phyloP scores from a whole-genome alignment of 2,329 filamentous ascomycete genomes.

The Nemania sp. region DNA sequence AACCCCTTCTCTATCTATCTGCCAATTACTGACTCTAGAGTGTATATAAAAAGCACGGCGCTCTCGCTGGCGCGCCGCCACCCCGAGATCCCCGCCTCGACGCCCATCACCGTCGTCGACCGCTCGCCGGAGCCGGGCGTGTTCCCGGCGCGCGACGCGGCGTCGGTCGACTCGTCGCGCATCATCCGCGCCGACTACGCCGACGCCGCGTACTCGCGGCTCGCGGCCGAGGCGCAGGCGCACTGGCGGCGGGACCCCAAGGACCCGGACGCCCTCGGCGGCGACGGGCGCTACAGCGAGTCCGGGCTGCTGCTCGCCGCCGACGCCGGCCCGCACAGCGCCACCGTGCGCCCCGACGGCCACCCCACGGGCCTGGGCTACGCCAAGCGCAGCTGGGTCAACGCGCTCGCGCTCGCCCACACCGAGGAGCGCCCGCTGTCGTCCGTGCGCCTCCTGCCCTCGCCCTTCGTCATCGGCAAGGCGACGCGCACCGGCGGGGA shows the following conservation, averaged over 20 bases:
- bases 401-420: conserved; percentile 58
- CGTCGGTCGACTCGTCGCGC: conserved; percentile 66
- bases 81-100: conserved; percentile 55
- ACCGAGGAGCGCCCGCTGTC: conserved; percentile 44
- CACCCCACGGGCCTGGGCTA: conserved; percentile 59
- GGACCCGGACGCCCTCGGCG: conserved; percentile 58
- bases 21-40: no score
- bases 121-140: conserved; percentile 53
- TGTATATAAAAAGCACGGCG: no score
- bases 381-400: conserved; percentile 62
- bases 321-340: conserved; percentile 42
- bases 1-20: no score
- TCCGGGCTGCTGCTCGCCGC: conserved; percentile 69
- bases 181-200: conserved; percentile 79
- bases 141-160: conserved; percentile 63
- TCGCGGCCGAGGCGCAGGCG: conserved; percentile 72
- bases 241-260: conserved; percentile 67
- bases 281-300: conserved; percentile 70
- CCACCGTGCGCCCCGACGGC: conserved; percentile 39
- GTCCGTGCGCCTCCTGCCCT: conserved; percentile 52
- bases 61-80: conserved; percentile 69
- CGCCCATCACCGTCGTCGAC: conserved; percentile 64
- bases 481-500: conserved; percentile 53
- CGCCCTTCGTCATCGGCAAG: conserved; percentile 48
- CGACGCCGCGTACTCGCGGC: conserved; percentile 72